These are phyloP conservation scores for Nicotiana tomentosiformis DNA, from an alignment of 257 asterid genomes.

Conservation along the genomic window DNA sequence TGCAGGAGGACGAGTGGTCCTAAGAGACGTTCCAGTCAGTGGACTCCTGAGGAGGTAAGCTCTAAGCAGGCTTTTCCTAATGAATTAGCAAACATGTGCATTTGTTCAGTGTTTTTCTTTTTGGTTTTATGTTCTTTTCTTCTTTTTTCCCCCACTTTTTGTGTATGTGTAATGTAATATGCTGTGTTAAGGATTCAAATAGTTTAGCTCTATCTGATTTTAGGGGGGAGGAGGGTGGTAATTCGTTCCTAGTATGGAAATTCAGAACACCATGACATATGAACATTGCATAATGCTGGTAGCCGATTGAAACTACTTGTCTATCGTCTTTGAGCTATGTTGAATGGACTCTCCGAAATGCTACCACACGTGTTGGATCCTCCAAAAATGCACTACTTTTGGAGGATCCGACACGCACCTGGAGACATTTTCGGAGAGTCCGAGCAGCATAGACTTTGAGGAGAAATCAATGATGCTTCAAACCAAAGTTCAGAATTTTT, in stretches of 20 bases:
- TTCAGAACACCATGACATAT: background rate
- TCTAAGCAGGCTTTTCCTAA: conserved; percentile 2
- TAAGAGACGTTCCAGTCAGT: conserved; percentile 93
- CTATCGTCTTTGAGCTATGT: background rate
- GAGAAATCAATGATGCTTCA: background rate
- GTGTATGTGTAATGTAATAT: background rate
- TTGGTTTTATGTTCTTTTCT: background rate
- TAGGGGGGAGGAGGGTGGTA: background rate
- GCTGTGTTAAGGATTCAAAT: background rate
- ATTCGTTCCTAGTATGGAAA: background rate
- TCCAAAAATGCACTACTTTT: no score
- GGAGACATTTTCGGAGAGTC: no score
- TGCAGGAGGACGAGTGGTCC: conserved; percentile 95
- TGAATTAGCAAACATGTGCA: background rate
- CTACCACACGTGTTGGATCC: no score
- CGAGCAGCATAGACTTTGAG: background rate
- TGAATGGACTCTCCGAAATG: no score
- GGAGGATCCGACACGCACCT: no score
- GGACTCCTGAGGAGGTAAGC: conserved; percentile 92
- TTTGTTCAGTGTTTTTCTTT: background rate
- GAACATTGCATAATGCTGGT: background rate
- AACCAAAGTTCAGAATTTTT: background rate
- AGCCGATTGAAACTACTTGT: background rate
- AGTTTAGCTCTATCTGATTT: background rate
- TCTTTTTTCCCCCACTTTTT: background rate